Evolutionary conservation across 169 alveolate species (phyloP).

Genomic region (Plasmodium vinckei): DNA sequence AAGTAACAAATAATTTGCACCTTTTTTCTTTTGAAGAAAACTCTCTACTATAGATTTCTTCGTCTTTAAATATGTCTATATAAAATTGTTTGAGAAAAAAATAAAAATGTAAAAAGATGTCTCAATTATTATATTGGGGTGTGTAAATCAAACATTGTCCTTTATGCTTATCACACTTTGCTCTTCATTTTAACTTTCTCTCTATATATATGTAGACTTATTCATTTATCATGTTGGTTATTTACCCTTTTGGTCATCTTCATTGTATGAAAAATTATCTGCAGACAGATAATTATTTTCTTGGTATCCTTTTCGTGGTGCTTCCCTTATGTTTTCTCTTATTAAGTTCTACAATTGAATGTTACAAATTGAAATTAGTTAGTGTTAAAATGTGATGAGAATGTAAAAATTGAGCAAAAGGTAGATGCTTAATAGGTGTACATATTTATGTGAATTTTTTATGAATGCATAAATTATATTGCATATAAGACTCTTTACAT

Average conservation of each 20-base stretch:
- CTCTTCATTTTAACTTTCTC: too few species aligned
- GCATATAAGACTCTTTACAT: too few species aligned
- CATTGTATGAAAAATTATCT: slow-evolving; percentile 30
- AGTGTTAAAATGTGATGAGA: neutral
- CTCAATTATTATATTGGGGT: too few species aligned
- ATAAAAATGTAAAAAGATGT: too few species aligned
- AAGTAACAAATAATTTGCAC: slow-evolving; percentile 71
- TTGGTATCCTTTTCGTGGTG: slow-evolving; percentile 20
- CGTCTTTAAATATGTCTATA: slow-evolving; percentile 50
- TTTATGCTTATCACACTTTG: too few species aligned
- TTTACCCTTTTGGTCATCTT: slow-evolving; percentile 43
- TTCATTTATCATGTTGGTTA: neutral
- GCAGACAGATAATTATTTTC: slow-evolving; percentile 67
- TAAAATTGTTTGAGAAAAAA: neutral
- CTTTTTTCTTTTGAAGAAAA: slow-evolving; percentile 72
- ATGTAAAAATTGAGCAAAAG: neutral
- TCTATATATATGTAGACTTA: too few species aligned
- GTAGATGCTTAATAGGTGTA: neutral
- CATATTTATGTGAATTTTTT: neutral
- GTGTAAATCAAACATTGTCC: too few species aligned
- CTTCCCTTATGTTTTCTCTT: slow-evolving; percentile 22
- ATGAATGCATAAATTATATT: too few species aligned
- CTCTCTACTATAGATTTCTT: slow-evolving; percentile 52
- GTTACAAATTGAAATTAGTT: slow-evolving; percentile 16
- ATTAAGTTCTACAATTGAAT: slow-evolving; percentile 48